Evolutionary conservation across 2,329 filamentous ascomycete species (phyloP).

Genomic region (Calonectria ilicicola): DNA sequence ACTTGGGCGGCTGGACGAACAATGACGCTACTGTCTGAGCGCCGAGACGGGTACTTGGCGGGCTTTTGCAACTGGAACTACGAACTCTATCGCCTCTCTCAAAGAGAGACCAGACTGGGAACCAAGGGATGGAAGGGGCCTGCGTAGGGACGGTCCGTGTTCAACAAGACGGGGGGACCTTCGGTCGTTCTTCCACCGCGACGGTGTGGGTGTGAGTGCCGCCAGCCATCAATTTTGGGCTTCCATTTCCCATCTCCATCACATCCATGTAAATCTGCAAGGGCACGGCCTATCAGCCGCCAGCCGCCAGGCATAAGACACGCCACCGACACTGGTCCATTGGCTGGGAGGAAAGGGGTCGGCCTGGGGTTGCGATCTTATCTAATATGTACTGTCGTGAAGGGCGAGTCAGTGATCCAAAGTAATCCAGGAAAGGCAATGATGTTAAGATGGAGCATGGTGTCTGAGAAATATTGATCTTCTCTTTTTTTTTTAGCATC

Average conservation of each 20-base stretch:
- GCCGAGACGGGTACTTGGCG: slow-evolving; percentile 18
- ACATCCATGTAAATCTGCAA: slow-evolving; percentile 43
- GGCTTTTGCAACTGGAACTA: background rate
- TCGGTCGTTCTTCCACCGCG: slow-evolving; percentile 7
- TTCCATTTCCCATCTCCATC: slow-evolving; percentile 21
- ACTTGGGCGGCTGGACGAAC: background rate
- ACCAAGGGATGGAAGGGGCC: slow-evolving; percentile 15
- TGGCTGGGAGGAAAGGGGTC: slow-evolving; percentile 36
- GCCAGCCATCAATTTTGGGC: slow-evolving; percentile 26
- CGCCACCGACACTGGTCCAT: slow-evolving; percentile 36
- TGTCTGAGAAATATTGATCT: background rate
- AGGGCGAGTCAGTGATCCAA: background rate
- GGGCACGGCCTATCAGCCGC: slow-evolving; percentile 42
- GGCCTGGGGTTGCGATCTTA: slow-evolving; percentile 32
- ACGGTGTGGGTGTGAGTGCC: slow-evolving; percentile 23
- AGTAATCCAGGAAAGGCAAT: background rate
- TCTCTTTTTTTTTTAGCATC: background rate
- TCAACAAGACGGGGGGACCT: slow-evolving; percentile 7
- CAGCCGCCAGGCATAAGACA: slow-evolving; percentile 31
- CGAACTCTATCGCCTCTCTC: slow-evolving; percentile 15
- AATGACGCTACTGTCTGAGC: slow-evolving; percentile 29
- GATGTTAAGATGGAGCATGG: background rate
- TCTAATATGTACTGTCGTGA: slow-evolving; percentile 8
- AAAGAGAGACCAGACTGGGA: background rate
- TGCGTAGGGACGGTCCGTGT: slow-evolving; percentile 1